Conservation (phyloP, 2,329 filamentous ascomycete genomes). For the Colletotrichum australisinense region DNA sequence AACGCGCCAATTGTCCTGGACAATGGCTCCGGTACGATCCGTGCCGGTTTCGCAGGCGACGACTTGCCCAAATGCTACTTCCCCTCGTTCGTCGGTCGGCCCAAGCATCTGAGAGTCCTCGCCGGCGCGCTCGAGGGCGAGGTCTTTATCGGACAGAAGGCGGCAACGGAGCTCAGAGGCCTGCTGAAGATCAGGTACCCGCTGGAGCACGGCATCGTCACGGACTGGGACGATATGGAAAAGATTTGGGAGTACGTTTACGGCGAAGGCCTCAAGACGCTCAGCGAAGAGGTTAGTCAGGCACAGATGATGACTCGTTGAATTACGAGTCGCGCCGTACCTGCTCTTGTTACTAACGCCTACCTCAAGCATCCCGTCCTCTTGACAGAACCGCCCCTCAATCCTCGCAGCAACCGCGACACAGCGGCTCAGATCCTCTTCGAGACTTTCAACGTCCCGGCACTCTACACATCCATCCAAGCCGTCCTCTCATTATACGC, state of each 20-base stretch:
- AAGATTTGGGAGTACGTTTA: slow-evolving; percentile 99
- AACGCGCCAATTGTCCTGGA: slow-evolving; percentile 99
- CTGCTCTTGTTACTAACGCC: slow-evolving; percentile 35
- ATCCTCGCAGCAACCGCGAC: slow-evolving; percentile 95
- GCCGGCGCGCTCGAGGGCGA: slow-evolving; percentile 97
- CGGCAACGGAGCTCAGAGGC: slow-evolving; percentile 88
- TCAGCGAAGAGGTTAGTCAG: slow-evolving; percentile 86
- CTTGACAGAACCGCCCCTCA: slow-evolving; percentile 94
- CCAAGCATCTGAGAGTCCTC: slow-evolving; percentile 93
- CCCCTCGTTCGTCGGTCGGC: slow-evolving; percentile 94
- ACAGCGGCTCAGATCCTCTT: slow-evolving; percentile 97
- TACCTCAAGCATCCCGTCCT: slow-evolving; percentile 84
- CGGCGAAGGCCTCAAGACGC: slow-evolving; percentile 92
- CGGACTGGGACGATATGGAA: slow-evolving; percentile 99
- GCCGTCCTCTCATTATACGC: slow-evolving; percentile 96
- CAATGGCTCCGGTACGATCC: slow-evolving; percentile 97
- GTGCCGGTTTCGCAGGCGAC: slow-evolving; percentile 95
- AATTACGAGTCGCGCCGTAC: neutral
- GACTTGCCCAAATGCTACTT: slow-evolving; percentile 97
- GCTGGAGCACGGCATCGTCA: slow-evolving; percentile 97
- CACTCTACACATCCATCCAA: slow-evolving; percentile 96
- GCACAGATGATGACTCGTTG: neutral
- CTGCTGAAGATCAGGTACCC: slow-evolving; percentile 96
- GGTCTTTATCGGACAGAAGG: slow-evolving; percentile 93
- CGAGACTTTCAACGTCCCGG: slow-evolving; percentile 98